phyloP scores from a whole-genome alignment of 2,329 filamentous ascomycete species.

The Escovopsis sp. region DNA sequence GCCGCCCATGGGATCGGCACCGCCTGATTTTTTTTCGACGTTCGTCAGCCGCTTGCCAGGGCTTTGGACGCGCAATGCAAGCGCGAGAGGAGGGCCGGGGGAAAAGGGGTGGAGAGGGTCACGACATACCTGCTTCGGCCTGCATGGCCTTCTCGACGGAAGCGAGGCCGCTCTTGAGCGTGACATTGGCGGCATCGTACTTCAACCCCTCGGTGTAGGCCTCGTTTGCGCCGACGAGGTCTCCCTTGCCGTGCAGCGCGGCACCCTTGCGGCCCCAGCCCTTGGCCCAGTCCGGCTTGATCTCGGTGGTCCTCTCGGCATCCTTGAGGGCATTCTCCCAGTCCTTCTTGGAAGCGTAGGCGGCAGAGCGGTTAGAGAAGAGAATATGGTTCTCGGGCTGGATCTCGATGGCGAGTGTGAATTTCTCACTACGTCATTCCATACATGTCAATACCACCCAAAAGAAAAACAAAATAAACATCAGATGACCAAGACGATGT shows the following conservation, averaged over 20 bases:
- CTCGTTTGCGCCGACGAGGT: slow-evolving; percentile 71
- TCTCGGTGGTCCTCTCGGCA: slow-evolving; percentile 80
- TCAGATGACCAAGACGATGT: too few species aligned
- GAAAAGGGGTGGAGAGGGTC: not conserved
- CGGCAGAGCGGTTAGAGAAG: slow-evolving; percentile 89
- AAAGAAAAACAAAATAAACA: too few species aligned
- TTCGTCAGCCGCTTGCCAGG: too few species aligned
- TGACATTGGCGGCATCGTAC: slow-evolving; percentile 78
- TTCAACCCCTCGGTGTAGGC: slow-evolving; percentile 93
- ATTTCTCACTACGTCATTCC: slow-evolving; percentile 89
- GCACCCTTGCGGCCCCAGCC: slow-evolving; percentile 90
- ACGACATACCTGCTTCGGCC: slow-evolving; percentile 24
- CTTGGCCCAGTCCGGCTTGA: slow-evolving; percentile 97
- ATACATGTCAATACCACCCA: too few species aligned
- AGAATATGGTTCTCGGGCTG: slow-evolving; percentile 89
- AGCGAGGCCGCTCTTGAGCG: slow-evolving; percentile 76
- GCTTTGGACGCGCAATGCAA: too few species aligned
- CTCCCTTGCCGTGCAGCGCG: slow-evolving; percentile 73
- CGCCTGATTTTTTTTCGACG: slow-evolving; percentile 13
- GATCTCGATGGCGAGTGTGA: slow-evolving; percentile 80
- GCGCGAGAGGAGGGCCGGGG: too few species aligned
- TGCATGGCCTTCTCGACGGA: slow-evolving; percentile 82
- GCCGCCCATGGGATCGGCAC: slow-evolving; percentile 50
- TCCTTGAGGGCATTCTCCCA: slow-evolving; percentile 75
- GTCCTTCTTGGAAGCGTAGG: slow-evolving; percentile 76